Evolutionary conservation across 2,329 filamentous ascomycete species (phyloP), one percentile per base, ranked within the genome.

Genomic region (Stagonosporopsis rhizophila): DNA sequence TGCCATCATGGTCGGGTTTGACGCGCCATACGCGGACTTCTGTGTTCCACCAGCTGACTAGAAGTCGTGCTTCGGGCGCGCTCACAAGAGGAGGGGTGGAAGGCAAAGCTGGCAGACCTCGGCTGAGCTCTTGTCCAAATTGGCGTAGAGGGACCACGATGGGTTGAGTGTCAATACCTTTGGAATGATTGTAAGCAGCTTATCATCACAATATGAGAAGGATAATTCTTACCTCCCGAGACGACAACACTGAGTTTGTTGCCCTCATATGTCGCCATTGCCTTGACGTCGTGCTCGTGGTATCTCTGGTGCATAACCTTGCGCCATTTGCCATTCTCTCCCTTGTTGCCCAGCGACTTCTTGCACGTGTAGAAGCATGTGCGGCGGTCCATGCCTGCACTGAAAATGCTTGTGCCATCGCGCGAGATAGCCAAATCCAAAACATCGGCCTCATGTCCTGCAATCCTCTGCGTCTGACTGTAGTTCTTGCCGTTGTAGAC

Each of bases 401-500:
- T 96, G 66, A 96, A 83, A 19, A 99, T 90, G 19, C 88, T 87
- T 19, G 86, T 86, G 15, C 94, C 94, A 70, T 96, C 91, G 5
- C 85, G 82, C 69, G 89, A 96, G 27, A 88, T 85, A 2, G 91
- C 88, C n/a, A 99, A 82, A 71, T 93, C 94, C 57, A 99, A 82
- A 4, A 96, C 89, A 77, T 99, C 95, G 40, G 94, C 91, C 64
- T 91, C 88, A 72, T 99, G 95, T 23, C 89, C 88, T 69, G 92
- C 88, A 51, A 99, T 86, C 46, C 93, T 85, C 72, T 99, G 95
- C 32, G 87, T 84, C 66, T 96, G 87, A 4, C 92, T 93, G 75
- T 94, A 96, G 49, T 91, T 96, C 78, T 90, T 93, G 52, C 92
- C 91, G 72, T 96, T 92, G 89, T 93, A 99, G 71, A 98, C 91